Base-by-base conservation (phyloP, 2,329 filamentous ascomycete genomes). In the Fusarium nurragi region DNA sequence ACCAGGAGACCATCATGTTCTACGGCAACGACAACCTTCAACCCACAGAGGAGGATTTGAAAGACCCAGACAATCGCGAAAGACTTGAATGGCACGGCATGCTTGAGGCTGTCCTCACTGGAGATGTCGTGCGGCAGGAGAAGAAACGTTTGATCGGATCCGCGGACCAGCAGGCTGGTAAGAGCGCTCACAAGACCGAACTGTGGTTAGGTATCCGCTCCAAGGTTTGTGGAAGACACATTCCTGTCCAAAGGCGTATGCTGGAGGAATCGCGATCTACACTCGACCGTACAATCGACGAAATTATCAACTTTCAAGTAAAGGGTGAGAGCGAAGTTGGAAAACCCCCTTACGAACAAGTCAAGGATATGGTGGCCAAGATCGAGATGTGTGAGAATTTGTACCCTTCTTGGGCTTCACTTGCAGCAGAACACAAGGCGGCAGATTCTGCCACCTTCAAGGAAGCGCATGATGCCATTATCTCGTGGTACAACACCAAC, bases 61-160 rank as follows among this genome's bases (percentile, higher is more conserved):
- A 91, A 76, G 91, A 97, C 70, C 91, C 93, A 1, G 88, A 89
- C 64, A 97, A 94, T 73, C 86, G 94, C 61, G 95, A 98, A 77
- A 85, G 94, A 40, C 82, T 99, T 22, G 95, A 99, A 78, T 99
- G 95, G 95, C 94, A 99, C 78, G 93, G 93, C 4, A 99, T 99
- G 95, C 81, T 99, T 54, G 92, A 94, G 59, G 96, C 94, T 14
- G 95, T 99, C 5, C 81, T 99, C 68, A 97, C 94, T 1, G 95
- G 95, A 67, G 95, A 99, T 76, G 95, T 99, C 10, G 94, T 99
- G 56, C 92, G 93, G 72, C 95, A 99, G 77, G 95, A 99, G 80
- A 99, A 99, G 83, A 97, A 97, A 77, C 88, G 95, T 40, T 78
- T 99, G 72, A 95, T 96, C 68, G 94, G 93, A 41, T 90, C 92